Conservation (phyloP, 129 eudicot species). For the Cynara cardunculus region DNA sequence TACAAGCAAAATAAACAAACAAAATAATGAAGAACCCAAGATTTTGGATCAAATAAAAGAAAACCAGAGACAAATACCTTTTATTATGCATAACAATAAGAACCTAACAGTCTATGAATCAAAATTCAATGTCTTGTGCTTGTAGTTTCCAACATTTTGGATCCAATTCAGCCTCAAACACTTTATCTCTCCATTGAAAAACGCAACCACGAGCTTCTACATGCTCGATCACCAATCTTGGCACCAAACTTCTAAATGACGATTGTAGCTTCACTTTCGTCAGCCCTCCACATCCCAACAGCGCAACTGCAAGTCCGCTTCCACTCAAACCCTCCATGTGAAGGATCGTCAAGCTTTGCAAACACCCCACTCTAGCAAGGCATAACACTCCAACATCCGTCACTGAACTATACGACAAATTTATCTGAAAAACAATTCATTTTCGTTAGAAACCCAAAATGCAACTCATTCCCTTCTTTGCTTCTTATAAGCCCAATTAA, state of each 20-base stretch:
- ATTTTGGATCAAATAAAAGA: neutral
- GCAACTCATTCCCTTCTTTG: neutral
- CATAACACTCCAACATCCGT: slow-evolving; percentile 86
- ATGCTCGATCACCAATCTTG: slow-evolving; percentile 55
- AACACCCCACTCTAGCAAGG: slow-evolving; percentile 75
- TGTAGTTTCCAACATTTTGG: slow-evolving; percentile 82
- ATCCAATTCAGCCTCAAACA: slow-evolving; percentile 72
- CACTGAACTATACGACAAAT: slow-evolving; percentile 78
- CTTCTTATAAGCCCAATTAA: neutral
- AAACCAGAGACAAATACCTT: neutral
- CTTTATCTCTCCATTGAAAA: slow-evolving; percentile 83
- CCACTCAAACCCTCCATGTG: slow-evolving; percentile 74
- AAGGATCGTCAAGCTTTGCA: slow-evolving; percentile 78
- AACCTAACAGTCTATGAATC: neutral
- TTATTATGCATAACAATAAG: neutral
- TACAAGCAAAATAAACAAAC: neutral
- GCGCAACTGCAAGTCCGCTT: slow-evolving; percentile 61
- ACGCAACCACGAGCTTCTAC: slow-evolving; percentile 91
- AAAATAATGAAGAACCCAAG: neutral
- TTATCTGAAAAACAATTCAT: slow-evolving; percentile 48
- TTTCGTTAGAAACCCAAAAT: neutral
- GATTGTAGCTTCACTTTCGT: slow-evolving; percentile 91
- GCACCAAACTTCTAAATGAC: slow-evolving; percentile 56
- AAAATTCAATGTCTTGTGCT: slow-evolving; percentile 41
- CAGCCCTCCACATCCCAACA: slow-evolving; percentile 84